Percentiles rank a stretch among this genome's conserved stretches.
Evolutionary conservation across 164 flowering plant species (phyloP).

Genomic region (Vitis rotundifolia): DNA sequence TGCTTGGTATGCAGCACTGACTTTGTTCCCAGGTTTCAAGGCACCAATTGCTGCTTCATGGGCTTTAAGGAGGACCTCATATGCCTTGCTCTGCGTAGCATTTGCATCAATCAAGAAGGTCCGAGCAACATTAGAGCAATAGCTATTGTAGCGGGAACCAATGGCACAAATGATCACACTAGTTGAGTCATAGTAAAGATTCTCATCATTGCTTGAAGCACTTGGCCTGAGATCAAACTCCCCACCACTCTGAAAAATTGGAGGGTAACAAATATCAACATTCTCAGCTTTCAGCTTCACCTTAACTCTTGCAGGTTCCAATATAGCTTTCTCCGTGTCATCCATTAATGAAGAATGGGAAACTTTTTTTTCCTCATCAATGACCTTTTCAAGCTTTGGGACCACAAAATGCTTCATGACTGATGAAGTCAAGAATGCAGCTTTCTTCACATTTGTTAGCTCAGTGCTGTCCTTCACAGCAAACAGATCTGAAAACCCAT

Average conservation of each 20-base stretch:
- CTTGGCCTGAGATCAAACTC: slow-evolving; percentile 76
- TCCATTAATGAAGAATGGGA: slow-evolving; percentile 75
- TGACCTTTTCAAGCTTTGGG: slow-evolving; percentile 71
- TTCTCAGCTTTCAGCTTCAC: slow-evolving; percentile 78
- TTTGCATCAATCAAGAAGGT: slow-evolving; percentile 72
- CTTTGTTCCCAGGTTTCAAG: slow-evolving; percentile 65
- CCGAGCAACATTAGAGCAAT: slow-evolving; percentile 79
- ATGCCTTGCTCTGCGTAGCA: slow-evolving; percentile 70
- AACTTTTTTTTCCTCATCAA: slow-evolving; percentile 79
- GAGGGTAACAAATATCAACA: slow-evolving; percentile 88
- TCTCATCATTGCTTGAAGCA: slow-evolving; percentile 76
- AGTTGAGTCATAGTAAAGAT: slow-evolving; percentile 64
- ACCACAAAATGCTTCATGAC: slow-evolving; percentile 77
- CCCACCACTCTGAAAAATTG: slow-evolving; percentile 87
- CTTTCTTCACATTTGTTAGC: slow-evolving; percentile 61
- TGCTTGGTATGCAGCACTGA: slow-evolving; percentile 52
- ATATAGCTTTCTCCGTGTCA: slow-evolving; percentile 67
- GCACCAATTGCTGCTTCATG: slow-evolving; percentile 75
- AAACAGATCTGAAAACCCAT: slow-evolving; percentile 70
- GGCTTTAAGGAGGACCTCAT: slow-evolving; percentile 75
- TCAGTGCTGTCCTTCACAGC: slow-evolving; percentile 68
- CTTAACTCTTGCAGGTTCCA: slow-evolving; percentile 58
- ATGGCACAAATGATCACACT: slow-evolving; percentile 77
- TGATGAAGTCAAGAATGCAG: slow-evolving; percentile 58
- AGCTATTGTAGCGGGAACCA: slow-evolving; percentile 72